Conservation (phyloP, 2,329 filamentous ascomycete species). For the Rutstroemia sydowiana region DNA sequence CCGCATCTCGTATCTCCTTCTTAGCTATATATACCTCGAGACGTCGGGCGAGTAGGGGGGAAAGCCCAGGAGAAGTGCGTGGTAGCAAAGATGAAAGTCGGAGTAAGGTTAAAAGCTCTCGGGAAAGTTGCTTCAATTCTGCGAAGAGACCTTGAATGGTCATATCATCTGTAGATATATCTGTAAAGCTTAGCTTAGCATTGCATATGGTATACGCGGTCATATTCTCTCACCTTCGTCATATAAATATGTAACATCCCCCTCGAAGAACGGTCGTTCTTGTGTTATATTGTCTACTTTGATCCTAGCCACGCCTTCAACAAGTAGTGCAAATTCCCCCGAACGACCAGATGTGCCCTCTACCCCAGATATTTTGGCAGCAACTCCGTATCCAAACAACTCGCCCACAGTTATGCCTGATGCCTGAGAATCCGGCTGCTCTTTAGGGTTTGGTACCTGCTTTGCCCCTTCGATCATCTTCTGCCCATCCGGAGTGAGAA, state of each 20-base stretch:
- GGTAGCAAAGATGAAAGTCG: constrained; percentile 79
- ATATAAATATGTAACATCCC: constrained; percentile 62
- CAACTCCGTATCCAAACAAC: constrained; percentile 74
- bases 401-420: constrained; percentile 59
- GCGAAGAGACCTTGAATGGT: constrained; percentile 66
- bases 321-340: constrained; percentile 72
- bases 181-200: constrained; percentile 18
- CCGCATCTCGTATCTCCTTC: constrained; percentile 76
- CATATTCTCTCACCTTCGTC: constrained; percentile 51
- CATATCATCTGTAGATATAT: constrained; percentile 43
- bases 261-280: constrained; percentile 82
- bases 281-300: constrained; percentile 66
- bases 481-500: constrained; percentile 67
- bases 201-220: neutral
- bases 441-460: constrained; percentile 29
- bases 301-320: constrained; percentile 77
- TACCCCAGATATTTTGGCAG: constrained; percentile 70
- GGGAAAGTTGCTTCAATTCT: constrained; percentile 74
- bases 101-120: constrained; percentile 78
- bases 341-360: constrained; percentile 57
- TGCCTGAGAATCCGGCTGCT: constrained; percentile 43
- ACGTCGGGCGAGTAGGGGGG: constrained; percentile 76
- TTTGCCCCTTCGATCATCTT: constrained; percentile 62
- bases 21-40: constrained; percentile 81
- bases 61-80: constrained; percentile 59